These are phyloP conservation scores for Tuber brumale DNA, from an alignment of 495 filamentous ascomycete species.

Conservation along the genomic window DNA sequence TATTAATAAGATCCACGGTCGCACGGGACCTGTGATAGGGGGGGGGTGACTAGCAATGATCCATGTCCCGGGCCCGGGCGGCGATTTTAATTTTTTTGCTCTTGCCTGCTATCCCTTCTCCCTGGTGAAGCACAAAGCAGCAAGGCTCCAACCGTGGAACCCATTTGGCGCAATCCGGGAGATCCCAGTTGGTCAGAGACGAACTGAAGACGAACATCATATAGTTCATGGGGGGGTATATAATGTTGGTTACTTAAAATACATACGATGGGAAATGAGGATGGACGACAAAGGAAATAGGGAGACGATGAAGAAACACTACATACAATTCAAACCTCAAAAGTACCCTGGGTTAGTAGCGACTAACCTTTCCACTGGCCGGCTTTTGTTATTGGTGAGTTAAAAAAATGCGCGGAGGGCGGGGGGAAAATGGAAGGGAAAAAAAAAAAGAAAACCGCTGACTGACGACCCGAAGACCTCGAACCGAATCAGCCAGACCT, in stretches of 20 bases:
- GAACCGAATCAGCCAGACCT: conserved; percentile 21
- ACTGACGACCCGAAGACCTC: conserved; percentile 26
- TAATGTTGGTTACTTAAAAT: conserved; percentile 15
- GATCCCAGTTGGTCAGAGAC: conserved; percentile 27
- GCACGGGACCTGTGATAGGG: conserved; percentile 23
- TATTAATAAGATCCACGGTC: conserved; percentile 30
- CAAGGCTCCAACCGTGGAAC: conserved; percentile 34
- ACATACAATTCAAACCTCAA: neutral
- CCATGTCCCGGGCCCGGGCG: conserved; percentile 31
- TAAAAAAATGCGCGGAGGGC: neutral
- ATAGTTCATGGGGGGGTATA: conserved; percentile 38
- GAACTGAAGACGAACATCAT: conserved; percentile 28
- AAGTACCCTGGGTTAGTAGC: neutral
- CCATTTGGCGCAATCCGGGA: conserved; percentile 26
- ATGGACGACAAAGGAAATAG: neutral
- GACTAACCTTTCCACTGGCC: neutral
- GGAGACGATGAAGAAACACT: neutral
- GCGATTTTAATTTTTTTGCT: conserved; percentile 10
- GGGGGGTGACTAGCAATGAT: conserved; percentile 33
- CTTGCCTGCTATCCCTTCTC: neutral
- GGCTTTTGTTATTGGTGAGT: neutral
- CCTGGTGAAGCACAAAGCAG: conserved; percentile 25
- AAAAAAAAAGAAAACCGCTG: conserved; percentile 7
- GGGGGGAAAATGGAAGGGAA: neutral
- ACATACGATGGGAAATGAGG: conserved; percentile 1